A percentile compares a stretch with the other conserved stretches of the same genome.
Evolutionary conservation across 768 basidiomycete genomes (phyloP).

Genomic region (Tulasnella sp.): DNA sequence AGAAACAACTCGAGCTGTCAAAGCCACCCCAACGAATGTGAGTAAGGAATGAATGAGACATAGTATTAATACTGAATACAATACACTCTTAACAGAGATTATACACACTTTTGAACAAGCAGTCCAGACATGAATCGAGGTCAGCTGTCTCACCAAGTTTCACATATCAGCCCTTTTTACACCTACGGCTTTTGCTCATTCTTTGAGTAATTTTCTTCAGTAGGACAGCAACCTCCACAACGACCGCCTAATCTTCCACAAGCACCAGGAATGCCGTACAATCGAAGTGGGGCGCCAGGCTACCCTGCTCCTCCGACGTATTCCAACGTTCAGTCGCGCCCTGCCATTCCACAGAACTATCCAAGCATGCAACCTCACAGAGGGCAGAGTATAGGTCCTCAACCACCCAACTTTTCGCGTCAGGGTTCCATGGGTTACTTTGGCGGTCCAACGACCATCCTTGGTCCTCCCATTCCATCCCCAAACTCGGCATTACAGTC

Average conservation of each 20-base stretch:
- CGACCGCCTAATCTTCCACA: conserved; percentile 62
- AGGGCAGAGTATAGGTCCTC: conserved; percentile 43
- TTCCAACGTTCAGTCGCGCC: conserved; percentile 50
- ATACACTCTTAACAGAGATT: too few species aligned
- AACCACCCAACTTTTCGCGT: conserved; percentile 43
- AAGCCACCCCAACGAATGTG: too few species aligned
- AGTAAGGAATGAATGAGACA: too few species aligned
- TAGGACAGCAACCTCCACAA: conserved; percentile 28
- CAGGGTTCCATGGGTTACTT: conserved; percentile 13
- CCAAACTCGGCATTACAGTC: conserved; percentile 8
- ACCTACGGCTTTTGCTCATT: not conserved
- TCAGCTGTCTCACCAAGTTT: not conserved
- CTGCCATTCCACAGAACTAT: conserved; percentile 38
- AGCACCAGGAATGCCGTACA: conserved; percentile 34
- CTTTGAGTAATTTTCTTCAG: too few species aligned
- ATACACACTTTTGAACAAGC: not conserved
- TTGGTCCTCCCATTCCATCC: conserved; percentile 12
- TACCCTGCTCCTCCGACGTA: conserved; percentile 34
- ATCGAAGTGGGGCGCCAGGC: conserved; percentile 45
- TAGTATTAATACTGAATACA: too few species aligned
- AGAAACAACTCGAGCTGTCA: too few species aligned
- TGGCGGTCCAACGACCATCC: conserved; percentile 11
- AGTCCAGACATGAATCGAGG: conserved; percentile 6
- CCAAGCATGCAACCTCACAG: conserved; percentile 51
- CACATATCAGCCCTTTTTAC: not conserved